These are phyloP conservation scores for Candida sanyiensis DNA, from an alignment of 805 yeast species.

Conservation along the genomic window DNA sequence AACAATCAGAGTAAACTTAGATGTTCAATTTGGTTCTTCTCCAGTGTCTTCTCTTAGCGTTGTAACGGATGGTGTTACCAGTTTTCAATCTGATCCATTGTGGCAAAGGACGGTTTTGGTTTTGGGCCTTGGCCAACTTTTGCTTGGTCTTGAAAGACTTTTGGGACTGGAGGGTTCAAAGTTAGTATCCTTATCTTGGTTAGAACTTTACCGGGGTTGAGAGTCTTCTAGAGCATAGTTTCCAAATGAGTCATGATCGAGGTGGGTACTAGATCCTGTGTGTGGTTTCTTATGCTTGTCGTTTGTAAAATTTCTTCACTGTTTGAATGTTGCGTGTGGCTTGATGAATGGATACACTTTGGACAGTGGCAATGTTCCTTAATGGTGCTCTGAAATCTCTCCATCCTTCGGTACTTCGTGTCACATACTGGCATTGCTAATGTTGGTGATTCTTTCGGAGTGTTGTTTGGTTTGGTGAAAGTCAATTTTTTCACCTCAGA, in stretches of 20 bases:
- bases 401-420: neutral
- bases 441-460: slow-evolving; percentile 12
- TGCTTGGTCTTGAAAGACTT: slow-evolving; percentile 96
- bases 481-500: slow-evolving; percentile 18
- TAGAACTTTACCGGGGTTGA: neutral
- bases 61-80: slow-evolving; percentile 95
- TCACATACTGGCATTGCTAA: slow-evolving; percentile 39
- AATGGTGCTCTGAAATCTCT: no score
- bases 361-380: no score
- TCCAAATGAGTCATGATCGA: neutral
- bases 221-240: neutral
- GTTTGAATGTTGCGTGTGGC: neutral
- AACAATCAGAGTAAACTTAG: slow-evolving; percentile 42
- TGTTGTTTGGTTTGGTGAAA: slow-evolving; percentile 25
- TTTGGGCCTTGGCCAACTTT: slow-evolving; percentile 97
- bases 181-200: slow-evolving; percentile 16
- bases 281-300: neutral
- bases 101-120: slow-evolving; percentile 99
- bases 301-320: neutral
- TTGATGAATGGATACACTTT: neutral
- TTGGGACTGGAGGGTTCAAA: slow-evolving; percentile 67
- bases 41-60: slow-evolving; percentile 99
- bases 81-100: slow-evolving; percentile 99
- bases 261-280: neutral
- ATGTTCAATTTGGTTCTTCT: slow-evolving; percentile 98